Evolutionary conservation across 2,329 filamentous ascomycete genomes (phyloP), one percentile per base, ranked within the genome.

Genomic region (Sporothrix curviconia): DNA sequence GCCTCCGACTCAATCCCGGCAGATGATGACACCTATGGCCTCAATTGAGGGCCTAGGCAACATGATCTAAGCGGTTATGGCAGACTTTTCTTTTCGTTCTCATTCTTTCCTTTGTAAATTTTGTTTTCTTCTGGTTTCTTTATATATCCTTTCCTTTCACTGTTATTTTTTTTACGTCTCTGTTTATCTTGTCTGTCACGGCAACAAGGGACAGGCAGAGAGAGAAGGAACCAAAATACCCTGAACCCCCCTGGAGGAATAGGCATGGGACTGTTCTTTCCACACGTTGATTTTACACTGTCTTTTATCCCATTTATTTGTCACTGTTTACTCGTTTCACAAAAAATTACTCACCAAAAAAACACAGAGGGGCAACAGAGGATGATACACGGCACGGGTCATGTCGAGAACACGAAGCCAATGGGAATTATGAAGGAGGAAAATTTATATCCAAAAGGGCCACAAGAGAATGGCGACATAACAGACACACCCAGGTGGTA

Each of bases 31-130:
- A 55, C 63, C 66, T 1, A 69, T 74, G 60, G 68, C 65, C 40
- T 65, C 71, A 4, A 64, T 74, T 40, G 71, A 77, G 34, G 71
- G 70, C 30, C 65, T 75, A 32, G 67, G 72, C 14, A 77, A 75
- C 56, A 78, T 79, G 76, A 78, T 78, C 63, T 78, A 66, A 40
- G 5, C n/a, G 17, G 11, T 5, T 3, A 9, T 30, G 37, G 8
- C 22, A 12, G 19, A 28, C 1, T 14, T 9, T 34, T 50, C 36
- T 34, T 40, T 25, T 36, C 5, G 11, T 39, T 15, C 32, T 40
- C 14, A 3, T 32, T 2, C 17, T 56, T 37, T 55, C 30, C 19
- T 37, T 47, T 37, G 15, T n/a, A n/a, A n/a, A n/a, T 25, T 28
- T 25, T 25, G 12, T 30, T 28, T 14, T 25, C 19, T 25, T 25